These are phyloP conservation scores for Solanum phureja DNA, from an alignment of 257 asterid genomes.

Conservation along the genomic window DNA sequence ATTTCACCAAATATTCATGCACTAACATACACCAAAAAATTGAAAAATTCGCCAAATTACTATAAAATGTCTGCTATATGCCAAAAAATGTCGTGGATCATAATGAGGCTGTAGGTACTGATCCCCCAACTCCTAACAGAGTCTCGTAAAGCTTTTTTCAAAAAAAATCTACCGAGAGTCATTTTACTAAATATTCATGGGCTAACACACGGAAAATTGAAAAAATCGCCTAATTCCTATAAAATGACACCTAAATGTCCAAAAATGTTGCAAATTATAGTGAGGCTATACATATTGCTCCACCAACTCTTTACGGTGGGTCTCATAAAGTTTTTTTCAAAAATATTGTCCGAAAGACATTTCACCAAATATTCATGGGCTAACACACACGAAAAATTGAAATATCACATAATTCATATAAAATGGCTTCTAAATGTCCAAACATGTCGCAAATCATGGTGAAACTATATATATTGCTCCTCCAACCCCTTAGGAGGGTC, in stretches of 20 bases:
- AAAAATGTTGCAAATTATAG: neutral
- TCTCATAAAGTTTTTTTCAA: neutral
- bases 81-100: neutral
- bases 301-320: neutral
- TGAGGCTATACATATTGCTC: neutral
- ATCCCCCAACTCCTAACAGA: neutral
- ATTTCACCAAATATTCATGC: neutral
- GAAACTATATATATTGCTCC: neutral
- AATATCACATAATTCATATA: neutral
- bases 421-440: neutral
- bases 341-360: too few relatives aligned
- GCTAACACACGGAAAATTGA: neutral
- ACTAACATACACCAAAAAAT: neutral
- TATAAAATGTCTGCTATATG: neutral
- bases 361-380: neutral
- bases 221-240: neutral
- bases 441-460: neutral
- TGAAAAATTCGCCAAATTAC: neutral
- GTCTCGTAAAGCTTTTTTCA: neutral
- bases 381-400: neutral
- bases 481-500: neutral
- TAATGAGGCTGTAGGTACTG: neutral
- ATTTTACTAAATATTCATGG: neutral
- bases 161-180: fast-evolving
- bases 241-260: neutral